phyloP scores from a whole-genome alignment of 2,329 filamentous ascomycete species.

The Cytospora paraplurivora region DNA sequence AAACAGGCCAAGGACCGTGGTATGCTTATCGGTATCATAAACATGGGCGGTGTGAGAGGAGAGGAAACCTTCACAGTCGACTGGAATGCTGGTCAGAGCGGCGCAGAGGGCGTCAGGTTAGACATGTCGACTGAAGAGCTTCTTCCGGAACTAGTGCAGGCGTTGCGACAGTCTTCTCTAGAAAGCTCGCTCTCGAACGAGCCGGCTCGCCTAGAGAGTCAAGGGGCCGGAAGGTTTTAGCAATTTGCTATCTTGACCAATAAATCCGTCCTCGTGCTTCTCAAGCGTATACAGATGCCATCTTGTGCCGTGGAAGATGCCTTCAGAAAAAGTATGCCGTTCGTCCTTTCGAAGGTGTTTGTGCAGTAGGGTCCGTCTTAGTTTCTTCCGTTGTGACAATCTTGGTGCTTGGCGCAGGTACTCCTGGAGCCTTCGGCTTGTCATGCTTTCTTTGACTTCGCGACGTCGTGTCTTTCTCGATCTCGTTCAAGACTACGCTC shows the following conservation, averaged over 20 bases:
- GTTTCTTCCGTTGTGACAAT: conserved; percentile 32
- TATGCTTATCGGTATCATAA: conserved; percentile 86
- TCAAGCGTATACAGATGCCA: conserved; percentile 26
- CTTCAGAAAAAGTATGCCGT: conserved; percentile 55
- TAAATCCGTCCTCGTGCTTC: conserved; percentile 23
- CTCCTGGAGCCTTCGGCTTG: conserved; percentile 40
- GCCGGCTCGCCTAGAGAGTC: conserved; percentile 31
- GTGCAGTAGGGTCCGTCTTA: conserved; percentile 30
- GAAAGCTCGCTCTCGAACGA: conserved; percentile 2
- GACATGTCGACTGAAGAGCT: conserved; percentile 61
- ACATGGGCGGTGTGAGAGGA: conserved; percentile 80
- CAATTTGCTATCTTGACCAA: conserved; percentile 59
- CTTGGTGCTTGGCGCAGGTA: conserved; percentile 32
- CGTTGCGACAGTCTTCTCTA: conserved; percentile 42
- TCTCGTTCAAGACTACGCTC: conserved; percentile 61
- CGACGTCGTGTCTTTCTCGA: conserved; percentile 63
- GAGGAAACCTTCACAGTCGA: conserved; percentile 71
- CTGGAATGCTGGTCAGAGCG: conserved; percentile 53
- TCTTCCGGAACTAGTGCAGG: conserved; percentile 58
- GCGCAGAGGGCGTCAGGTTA: conserved; percentile 56
- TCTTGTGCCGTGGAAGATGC: conserved; percentile 31
- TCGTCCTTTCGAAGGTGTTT: conserved; percentile 33
- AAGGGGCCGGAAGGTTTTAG: conserved; percentile 50
- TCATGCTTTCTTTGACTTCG: conserved; percentile 50
- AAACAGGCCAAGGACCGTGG: conserved; percentile 79